A percentile compares a stretch with the other conserved stretches of the same genome.
Evolutionary conservation across 495 filamentous ascomycete genomes (phyloP).

Genomic region (Neurospora discreta): DNA sequence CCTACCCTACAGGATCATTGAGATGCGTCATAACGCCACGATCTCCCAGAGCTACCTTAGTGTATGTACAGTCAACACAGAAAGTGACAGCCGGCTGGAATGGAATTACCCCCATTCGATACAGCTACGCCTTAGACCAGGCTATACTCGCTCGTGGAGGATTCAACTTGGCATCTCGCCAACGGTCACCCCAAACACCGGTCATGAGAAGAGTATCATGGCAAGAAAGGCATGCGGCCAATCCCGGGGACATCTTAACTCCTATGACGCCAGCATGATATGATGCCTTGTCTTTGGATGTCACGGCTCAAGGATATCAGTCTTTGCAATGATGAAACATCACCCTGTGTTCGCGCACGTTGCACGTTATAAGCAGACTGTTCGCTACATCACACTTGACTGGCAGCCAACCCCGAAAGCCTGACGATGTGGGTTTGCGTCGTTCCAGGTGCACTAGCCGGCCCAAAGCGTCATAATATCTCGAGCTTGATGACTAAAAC

Average conservation of each 20-base stretch:
- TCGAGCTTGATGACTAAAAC: neutral
- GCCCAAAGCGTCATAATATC: constrained; percentile 4
- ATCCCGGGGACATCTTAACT: neutral
- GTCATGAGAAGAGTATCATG: neutral
- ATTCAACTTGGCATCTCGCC: neutral
- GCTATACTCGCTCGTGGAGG: neutral
- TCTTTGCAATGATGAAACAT: neutral
- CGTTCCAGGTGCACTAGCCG: constrained; percentile 8
- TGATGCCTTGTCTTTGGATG: neutral
- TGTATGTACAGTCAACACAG: neutral
- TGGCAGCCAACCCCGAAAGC: neutral
- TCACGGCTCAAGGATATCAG: neutral
- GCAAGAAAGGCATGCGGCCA: neutral
- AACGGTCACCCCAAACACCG: neutral
- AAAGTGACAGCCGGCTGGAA: neutral
- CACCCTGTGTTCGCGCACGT: neutral
- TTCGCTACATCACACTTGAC: neutral
- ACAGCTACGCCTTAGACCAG: neutral
- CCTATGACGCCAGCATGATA: neutral
- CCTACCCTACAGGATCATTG: neutral
- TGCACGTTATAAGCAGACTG: neutral
- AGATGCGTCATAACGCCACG: constrained; percentile 8
- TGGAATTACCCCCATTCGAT: neutral
- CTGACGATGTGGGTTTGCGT: neutral
- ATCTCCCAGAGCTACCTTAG: constrained; percentile 3